Evolutionary conservation across 2,329 filamentous ascomycete species (phyloP), one percentile per base, ranked within the genome.

Genomic region (Aotearoamyces nothofagi): DNA sequence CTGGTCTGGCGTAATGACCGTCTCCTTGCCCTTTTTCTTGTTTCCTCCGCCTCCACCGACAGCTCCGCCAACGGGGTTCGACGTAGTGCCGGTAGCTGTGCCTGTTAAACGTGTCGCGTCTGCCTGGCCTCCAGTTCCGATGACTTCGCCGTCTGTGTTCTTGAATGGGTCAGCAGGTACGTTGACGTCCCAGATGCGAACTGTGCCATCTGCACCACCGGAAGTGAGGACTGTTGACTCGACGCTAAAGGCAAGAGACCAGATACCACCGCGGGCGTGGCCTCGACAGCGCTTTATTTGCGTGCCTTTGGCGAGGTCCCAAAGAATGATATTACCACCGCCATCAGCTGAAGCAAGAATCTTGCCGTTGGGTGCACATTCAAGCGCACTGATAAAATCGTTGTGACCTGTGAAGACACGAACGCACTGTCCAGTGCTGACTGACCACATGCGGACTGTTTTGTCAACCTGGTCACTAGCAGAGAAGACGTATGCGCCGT

Each of bases 381-480:
- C 72, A 15, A 96, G 58, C 0, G 83, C 70, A 9, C 78, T 92
- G 47, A 96, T 75, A 45, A 83, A 82, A 27, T 90, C 83, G 0
- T 73, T 78, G 48, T 98, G 90, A 1, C 90, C 90, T 0, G 81
- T 84, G 49, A 96, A 93, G 45, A 96, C 72, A 15, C 90, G 78
- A 4, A 94, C 81, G 19, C 84, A 83, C 36, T 77, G 75, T 15
- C 90, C 90, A 6, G 78, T 87, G 8, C 73, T 68, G n/a, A 94
- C 70, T 7, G 84, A 77, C 90, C 90, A 98, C 87, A 98, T 96
- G 16, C 90, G 77, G 17, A 96, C 81, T 1, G 84, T 90, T 52
- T 87, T 87, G 53, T 98, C 72, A 5, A 63, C 69, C 46, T 75
- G 86, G 40, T 80, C 80, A 9, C 83, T 92, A 3, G 80, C 84